phyloP scores from a whole-genome alignment of 2,329 filamentous ascomycete genomes.

The Alternaria sp. region DNA sequence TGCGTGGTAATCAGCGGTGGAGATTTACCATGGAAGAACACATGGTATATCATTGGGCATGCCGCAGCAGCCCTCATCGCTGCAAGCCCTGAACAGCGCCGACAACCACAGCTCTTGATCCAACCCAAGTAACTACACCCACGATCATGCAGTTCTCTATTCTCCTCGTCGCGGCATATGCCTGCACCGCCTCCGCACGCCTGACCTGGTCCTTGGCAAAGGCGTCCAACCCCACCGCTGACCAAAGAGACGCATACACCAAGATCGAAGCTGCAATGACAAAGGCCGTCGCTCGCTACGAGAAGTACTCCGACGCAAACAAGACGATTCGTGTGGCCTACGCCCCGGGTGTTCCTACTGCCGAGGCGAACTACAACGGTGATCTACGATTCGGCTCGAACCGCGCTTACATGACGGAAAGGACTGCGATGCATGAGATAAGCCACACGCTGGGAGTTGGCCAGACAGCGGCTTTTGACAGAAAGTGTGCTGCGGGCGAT shows the following conservation, averaged over 20 bases:
- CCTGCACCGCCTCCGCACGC: constrained; percentile 27
- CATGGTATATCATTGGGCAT: neutral
- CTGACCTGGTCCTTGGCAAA: constrained; percentile 37
- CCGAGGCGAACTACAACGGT: constrained; percentile 45
- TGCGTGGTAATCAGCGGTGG: neutral
- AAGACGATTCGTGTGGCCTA: constrained; percentile 41
- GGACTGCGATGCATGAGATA: constrained; percentile 46
- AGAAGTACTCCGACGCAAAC: constrained; percentile 25
- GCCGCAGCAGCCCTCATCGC: neutral
- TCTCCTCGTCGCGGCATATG: constrained; percentile 26
- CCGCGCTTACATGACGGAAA: constrained; percentile 43
- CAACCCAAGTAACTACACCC: neutral
- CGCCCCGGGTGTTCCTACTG: constrained; percentile 40
- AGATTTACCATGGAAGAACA: neutral
- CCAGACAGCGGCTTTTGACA: constrained; percentile 39
- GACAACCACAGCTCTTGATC: neutral
- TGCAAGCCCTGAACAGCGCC: neutral
- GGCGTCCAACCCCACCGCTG: constrained; percentile 35
- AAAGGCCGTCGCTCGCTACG: constrained; percentile 37
- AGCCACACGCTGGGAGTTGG: constrained; percentile 43
- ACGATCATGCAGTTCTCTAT: constrained; percentile 31
- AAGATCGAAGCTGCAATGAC: constrained; percentile 42
- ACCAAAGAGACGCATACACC: constrained; percentile 41
- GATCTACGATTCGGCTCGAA: constrained; percentile 44
- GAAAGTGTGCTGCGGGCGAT: constrained; percentile 36